A percentile compares a stretch with the other conserved stretches of the same genome.
Conservation (phyloP, 140 eudicot species). For the Eryngium alpinum region DNA sequence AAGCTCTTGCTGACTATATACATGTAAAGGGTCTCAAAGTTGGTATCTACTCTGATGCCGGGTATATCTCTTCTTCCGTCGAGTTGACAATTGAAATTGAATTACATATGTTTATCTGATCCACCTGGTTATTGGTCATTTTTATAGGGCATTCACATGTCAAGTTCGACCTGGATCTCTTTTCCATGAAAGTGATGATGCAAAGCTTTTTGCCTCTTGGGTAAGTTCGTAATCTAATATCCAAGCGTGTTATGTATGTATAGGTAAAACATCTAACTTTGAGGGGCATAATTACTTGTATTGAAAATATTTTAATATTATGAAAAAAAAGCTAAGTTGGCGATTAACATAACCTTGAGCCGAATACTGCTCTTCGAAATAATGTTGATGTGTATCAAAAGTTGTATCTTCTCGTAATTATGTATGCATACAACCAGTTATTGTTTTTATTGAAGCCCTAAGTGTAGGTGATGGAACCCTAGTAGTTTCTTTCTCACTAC, state of each 20-base stretch:
- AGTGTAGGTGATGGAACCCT: background rate
- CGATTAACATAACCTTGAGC: background rate
- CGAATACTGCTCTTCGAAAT: background rate
- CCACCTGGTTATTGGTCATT: slow-evolving; percentile 9
- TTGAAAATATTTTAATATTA: background rate
- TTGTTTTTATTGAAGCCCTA: background rate
- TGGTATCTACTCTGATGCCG: slow-evolving; percentile 96
- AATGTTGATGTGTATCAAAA: background rate
- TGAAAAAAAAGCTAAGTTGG: background rate
- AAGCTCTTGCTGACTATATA: slow-evolving; percentile 84
- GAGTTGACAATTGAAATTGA: background rate
- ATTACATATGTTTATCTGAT: background rate
- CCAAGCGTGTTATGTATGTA: background rate
- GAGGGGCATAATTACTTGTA: background rate
- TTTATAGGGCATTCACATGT: slow-evolving; percentile 73
- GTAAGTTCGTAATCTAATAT: slow-evolving; percentile 29
- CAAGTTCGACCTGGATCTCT: slow-evolving; percentile 93
- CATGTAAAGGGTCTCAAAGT: slow-evolving; percentile 84
- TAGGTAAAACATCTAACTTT: background rate
- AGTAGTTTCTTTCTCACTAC: background rate
- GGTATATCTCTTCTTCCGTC: slow-evolving; percentile 33
- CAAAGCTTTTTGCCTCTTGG: slow-evolving; percentile 88
- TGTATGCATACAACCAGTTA: background rate
- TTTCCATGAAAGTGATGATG: slow-evolving; percentile 77
- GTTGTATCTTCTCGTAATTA: background rate